phyloP scores from a whole-genome alignment of 495 filamentous ascomycete species.

The Xylaria telfairii region DNA sequence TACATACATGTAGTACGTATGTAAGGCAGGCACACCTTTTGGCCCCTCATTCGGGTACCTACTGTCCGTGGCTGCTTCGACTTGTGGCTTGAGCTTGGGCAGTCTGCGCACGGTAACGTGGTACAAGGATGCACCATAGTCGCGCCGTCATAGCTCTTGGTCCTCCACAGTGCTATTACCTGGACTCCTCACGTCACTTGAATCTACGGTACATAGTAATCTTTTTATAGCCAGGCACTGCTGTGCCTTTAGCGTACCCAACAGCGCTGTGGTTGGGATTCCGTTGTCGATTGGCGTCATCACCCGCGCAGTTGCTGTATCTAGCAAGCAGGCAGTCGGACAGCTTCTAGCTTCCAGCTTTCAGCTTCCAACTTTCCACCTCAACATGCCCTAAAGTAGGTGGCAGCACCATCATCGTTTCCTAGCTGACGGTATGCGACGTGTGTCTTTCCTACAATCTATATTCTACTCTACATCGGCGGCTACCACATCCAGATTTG shows the following conservation, averaged over 20 bases:
- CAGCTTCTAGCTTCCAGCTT: constrained; percentile 6
- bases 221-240: constrained; percentile 10
- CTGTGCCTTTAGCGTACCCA: not conserved
- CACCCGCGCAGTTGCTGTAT: constrained; percentile 4
- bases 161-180: not conserved
- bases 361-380: too few relatives aligned
- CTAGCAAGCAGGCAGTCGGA: too few relatives aligned
- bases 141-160: not conserved
- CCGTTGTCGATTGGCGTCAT: constrained; percentile 15
- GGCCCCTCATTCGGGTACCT: constrained; percentile 16
- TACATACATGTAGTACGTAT: too few relatives aligned
- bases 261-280: not conserved
- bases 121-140: not conserved
- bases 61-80: constrained; percentile 9
- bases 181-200: not conserved
- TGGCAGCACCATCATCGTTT: not conserved
- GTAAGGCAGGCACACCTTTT: not conserved
- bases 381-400: not conserved
- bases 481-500: too few relatives aligned
- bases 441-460: not conserved
- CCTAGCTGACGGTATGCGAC: not conserved
- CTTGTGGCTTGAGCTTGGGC: constrained; percentile 8
- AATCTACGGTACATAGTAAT: too few relatives aligned
- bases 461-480: not conserved
- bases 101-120: not conserved